phyloP scores from a whole-genome alignment of 345 rosid genomes.

The Rhodamnia rubescens region DNA sequence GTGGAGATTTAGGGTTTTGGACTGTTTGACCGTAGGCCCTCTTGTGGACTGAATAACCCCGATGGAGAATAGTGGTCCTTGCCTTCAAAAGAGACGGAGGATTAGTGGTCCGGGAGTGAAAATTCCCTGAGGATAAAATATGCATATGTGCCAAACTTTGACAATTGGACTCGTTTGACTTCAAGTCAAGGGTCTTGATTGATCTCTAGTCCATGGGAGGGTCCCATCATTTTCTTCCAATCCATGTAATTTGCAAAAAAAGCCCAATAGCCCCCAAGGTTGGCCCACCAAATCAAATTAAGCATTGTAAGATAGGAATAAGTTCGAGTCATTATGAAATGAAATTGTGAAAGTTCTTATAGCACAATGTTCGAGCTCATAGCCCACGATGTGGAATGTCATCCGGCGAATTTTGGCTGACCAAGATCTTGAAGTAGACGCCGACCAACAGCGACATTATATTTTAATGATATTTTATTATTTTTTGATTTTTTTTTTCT shows the following conservation, averaged over 20 bases:
- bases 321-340: background rate
- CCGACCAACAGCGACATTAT: too few relatives aligned
- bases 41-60: too few relatives aligned
- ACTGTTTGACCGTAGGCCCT: background rate
- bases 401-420: too few relatives aligned
- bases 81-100: background rate
- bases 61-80: background rate
- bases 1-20: too few relatives aligned
- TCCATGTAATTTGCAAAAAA: background rate
- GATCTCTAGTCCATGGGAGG: background rate
- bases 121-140: background rate
- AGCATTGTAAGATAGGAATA: background rate
- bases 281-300: background rate
- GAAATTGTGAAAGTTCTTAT: background rate
- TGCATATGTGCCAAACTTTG: background rate
- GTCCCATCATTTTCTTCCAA: background rate
- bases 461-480: too few relatives aligned
- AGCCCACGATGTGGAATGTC: background rate
- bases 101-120: background rate
- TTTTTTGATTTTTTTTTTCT: too few relatives aligned
- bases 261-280: background rate
- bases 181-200: background rate
- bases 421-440: too few relatives aligned
- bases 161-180: background rate
- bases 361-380: background rate